These are phyloP conservation scores for Theileria annulata DNA, from an alignment of 169 alveolate species.

Conservation along the genomic window DNA sequence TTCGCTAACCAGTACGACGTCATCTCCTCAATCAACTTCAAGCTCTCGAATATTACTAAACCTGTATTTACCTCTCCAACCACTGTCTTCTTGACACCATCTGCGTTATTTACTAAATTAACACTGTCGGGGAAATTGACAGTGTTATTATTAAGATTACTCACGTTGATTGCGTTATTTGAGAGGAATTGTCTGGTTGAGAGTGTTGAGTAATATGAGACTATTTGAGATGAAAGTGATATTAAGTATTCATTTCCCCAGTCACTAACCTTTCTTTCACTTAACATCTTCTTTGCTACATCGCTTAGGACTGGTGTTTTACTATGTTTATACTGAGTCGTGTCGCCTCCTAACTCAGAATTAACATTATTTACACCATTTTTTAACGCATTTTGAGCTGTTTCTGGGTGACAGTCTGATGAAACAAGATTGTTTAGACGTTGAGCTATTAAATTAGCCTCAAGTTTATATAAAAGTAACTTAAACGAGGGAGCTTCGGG, in stretches of 20 bases:
- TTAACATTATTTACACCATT: background rate
- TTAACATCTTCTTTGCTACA: constrained; percentile 15
- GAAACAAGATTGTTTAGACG: constrained; percentile 12
- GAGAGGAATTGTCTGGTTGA: constrained; percentile 18
- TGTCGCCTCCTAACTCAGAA: background rate
- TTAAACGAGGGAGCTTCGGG: constrained; percentile 13
- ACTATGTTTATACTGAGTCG: background rate
- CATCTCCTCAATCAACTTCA: constrained; percentile 42
- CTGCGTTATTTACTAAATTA: constrained; percentile 16
- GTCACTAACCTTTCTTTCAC: constrained; percentile 44
- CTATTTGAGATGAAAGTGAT: constrained; percentile 51
- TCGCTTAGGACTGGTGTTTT: constrained; percentile 13
- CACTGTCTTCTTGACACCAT: constrained; percentile 1
- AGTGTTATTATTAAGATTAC: background rate
- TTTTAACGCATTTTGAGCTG: background rate
- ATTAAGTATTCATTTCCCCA: constrained; percentile 67
- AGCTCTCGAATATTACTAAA: constrained; percentile 39
- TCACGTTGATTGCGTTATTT: background rate
- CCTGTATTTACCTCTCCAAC: constrained; percentile 14
- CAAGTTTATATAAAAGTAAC: constrained; percentile 56
- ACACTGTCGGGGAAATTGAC: background rate
- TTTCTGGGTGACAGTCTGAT: background rate
- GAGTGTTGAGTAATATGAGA: constrained; percentile 24
- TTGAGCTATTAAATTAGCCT: constrained; percentile 51
- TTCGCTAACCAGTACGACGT: constrained; percentile 48